Evolutionary conservation across 2,329 filamentous ascomycete genomes (phyloP).

Genomic region (Neonectria magnoliae): DNA sequence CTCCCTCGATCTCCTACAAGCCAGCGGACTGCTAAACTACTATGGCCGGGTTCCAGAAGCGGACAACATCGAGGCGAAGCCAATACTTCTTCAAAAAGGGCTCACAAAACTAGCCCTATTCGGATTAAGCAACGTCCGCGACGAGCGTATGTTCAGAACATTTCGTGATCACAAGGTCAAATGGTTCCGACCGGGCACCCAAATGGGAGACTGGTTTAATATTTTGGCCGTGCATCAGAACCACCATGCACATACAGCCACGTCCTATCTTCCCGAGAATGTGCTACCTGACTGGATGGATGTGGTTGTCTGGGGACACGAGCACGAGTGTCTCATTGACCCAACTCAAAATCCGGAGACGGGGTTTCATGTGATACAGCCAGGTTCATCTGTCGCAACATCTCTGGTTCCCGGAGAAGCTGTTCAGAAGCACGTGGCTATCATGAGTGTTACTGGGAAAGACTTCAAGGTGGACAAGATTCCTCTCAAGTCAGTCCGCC

Average conservation of each 20-base stretch:
- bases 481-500: constrained; percentile 86
- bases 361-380: constrained; percentile 95
- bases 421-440: constrained; percentile 88
- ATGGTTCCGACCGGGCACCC: constrained; percentile 85
- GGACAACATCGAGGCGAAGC: constrained; percentile 95
- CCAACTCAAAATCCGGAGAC: constrained; percentile 85
- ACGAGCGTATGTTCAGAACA: constrained; percentile 92
- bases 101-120: constrained; percentile 92
- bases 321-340: constrained; percentile 94
- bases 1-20: constrained; percentile 89
- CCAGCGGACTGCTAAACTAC: constrained; percentile 93
- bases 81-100: constrained; percentile 92
- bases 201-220: constrained; percentile 94
- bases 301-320: constrained; percentile 94
- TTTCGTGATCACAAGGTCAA: constrained; percentile 94
- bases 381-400: constrained; percentile 94
- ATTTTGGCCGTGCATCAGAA: constrained; percentile 96
- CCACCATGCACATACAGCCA: constrained; percentile 89
- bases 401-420: constrained; percentile 91
- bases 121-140: constrained; percentile 93
- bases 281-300: constrained; percentile 93
- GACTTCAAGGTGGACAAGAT: constrained; percentile 84
- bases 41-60: constrained; percentile 92
- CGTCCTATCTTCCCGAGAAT: constrained; percentile 92
- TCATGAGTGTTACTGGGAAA: constrained; percentile 84